A percentile compares a stretch with the other conserved stretches of the same genome.
Conservation (phyloP, 345 rosid genomes). For the Citrus glauca region DNA sequence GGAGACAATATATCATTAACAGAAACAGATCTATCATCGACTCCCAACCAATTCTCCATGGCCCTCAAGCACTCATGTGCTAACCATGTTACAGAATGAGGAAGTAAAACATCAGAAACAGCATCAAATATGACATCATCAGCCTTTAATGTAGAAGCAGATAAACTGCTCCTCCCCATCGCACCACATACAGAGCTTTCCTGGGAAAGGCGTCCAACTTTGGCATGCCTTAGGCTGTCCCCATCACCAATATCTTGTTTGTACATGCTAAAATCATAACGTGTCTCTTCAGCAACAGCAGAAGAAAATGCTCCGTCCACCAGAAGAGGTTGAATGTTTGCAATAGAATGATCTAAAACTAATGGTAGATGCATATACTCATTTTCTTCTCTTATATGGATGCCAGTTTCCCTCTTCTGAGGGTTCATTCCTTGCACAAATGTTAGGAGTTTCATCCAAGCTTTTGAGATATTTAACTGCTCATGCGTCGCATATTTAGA, state of each 20-base stretch:
- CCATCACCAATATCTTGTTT: slow-evolving; percentile 42
- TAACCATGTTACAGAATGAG: slow-evolving; percentile 55
- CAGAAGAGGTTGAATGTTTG: slow-evolving; percentile 68
- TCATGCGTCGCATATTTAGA: slow-evolving; percentile 58
- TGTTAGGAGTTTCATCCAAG: slow-evolving; percentile 77
- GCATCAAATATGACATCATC: slow-evolving; percentile 34
- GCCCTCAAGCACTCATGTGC: slow-evolving; percentile 70
- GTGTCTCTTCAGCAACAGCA: slow-evolving; percentile 36
- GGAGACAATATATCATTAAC: slow-evolving; percentile 27
- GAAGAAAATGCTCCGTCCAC: slow-evolving; percentile 76
- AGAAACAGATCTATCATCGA: slow-evolving; percentile 46
- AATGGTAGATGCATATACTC: slow-evolving; percentile 56
- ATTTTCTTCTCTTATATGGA: slow-evolving; percentile 66
- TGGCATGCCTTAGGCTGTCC: slow-evolving; percentile 65
- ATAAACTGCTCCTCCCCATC: slow-evolving; percentile 41
- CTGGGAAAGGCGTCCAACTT: slow-evolving; percentile 77
- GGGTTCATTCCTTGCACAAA: slow-evolving; percentile 87
- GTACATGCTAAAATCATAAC: slow-evolving; percentile 23
- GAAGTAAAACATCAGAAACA: slow-evolving; percentile 35
- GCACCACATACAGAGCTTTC: slow-evolving; percentile 66
- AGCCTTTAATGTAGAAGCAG: slow-evolving; percentile 30
- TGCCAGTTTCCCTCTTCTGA: slow-evolving; percentile 81
- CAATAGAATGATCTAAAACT: slow-evolving; percentile 53
- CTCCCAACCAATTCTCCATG: slow-evolving; percentile 63
- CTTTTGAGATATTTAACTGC: slow-evolving; percentile 53